Conservation (phyloP, 345 rosid species). For the Rubroshorea leprosula region DNA sequence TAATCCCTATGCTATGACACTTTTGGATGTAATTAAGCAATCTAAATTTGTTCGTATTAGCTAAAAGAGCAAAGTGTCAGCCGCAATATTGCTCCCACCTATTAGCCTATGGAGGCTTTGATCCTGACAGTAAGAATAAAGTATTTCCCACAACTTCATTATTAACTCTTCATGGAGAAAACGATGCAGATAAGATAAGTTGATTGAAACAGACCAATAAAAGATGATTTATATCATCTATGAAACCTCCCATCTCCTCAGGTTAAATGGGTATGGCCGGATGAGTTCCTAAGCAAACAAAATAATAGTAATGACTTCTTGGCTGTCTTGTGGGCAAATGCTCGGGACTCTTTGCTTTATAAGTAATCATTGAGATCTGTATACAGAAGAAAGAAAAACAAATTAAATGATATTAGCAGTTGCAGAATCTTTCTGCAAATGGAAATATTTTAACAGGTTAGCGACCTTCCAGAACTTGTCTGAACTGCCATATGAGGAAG, state of each 20-base stretch:
- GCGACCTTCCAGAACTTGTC: conserved; percentile 13
- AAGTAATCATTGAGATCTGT: background rate
- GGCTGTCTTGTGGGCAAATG: background rate
- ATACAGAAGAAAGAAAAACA: background rate
- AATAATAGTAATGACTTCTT: no score
- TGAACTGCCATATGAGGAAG: conserved; percentile 13
- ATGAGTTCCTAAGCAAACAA: no score
- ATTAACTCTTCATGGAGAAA: conserved; percentile 5
- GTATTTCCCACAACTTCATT: background rate
- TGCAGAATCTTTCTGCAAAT: background rate
- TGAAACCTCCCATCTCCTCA: no score
- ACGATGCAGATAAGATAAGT: background rate
- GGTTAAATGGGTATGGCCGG: no score
- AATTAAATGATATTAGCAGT: no score
- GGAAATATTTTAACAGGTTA: background rate
- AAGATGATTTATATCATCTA: no score
- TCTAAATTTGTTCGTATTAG: conserved; percentile 23
- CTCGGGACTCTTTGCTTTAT: background rate
- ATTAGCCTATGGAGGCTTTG: conserved; percentile 13
- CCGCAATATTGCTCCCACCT: conserved; percentile 27
- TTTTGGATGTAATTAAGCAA: conserved; percentile 31
- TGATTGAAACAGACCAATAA: background rate
- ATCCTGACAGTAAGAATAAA: conserved; percentile 26
- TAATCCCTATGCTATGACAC: conserved; percentile 38
- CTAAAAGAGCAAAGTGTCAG: conserved; percentile 19